These are phyloP conservation scores for Striga asiatica DNA, from an alignment of 257 asterid species.

Conservation along the genomic window DNA sequence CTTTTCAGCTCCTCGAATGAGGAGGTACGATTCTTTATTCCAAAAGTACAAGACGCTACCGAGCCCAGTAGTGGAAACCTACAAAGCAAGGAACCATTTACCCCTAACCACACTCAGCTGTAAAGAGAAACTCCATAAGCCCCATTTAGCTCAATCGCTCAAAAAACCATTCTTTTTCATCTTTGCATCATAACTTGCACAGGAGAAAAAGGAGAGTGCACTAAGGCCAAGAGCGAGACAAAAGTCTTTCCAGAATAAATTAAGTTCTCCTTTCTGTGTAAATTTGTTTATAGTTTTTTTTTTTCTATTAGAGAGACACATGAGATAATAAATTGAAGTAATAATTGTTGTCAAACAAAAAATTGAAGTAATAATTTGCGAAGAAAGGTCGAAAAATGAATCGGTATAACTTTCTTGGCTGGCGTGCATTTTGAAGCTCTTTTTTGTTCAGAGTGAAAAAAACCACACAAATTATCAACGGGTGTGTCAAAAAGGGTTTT, in stretches of 20 bases:
- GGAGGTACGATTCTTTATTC: constrained; percentile 19
- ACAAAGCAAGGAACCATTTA: constrained; percentile 21
- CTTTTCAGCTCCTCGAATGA: constrained; percentile 17
- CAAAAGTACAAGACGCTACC: constrained; percentile 16
- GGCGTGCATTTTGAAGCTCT: constrained; percentile 47
- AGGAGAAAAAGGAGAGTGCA: constrained; percentile 18
- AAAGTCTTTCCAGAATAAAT: constrained; percentile 12
- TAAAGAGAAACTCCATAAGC: constrained; percentile 21
- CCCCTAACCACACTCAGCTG: constrained; percentile 28
- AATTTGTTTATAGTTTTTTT: neutral
- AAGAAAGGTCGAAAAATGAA: too few relatives aligned
- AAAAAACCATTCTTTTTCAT: too few relatives aligned
- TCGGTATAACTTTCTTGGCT: constrained; percentile 46
- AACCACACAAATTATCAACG: constrained; percentile 13
- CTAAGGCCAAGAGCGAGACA: constrained; percentile 13
- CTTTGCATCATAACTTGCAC: neutral
- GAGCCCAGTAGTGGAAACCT: constrained; percentile 18
- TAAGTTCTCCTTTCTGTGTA: neutral
- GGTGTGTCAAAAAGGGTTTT: constrained; percentile 13
- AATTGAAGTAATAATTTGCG: constrained; percentile 16
- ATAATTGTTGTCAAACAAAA: neutral
- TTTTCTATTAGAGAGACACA: constrained; percentile 8
- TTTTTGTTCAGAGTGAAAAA: constrained; percentile 36
- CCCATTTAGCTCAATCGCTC: constrained; percentile 11
- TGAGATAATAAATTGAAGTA: neutral